Conservation (phyloP, 2,329 filamentous ascomycete species). For the Neoarthrinium moseri region DNA sequence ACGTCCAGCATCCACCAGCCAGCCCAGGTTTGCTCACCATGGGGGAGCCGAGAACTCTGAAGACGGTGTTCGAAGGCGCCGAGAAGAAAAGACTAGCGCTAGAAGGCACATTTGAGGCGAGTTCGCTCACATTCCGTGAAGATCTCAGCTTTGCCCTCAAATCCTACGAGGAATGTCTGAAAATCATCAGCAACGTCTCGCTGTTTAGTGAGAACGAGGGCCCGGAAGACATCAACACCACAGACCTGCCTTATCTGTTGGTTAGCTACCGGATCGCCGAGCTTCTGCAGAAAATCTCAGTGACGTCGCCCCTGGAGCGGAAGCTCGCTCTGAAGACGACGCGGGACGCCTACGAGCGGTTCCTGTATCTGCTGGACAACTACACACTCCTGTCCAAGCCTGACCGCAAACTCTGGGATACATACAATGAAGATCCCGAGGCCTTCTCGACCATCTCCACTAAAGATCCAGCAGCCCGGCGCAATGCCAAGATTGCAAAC, state of each 20-base stretch:
- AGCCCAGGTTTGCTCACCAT: too few relatives aligned
- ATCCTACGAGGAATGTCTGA: slow-evolving; percentile 71
- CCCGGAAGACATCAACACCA: slow-evolving; percentile 80
- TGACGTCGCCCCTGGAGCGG: slow-evolving; percentile 53
- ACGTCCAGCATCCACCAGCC: too few relatives aligned
- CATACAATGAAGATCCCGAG: slow-evolving; percentile 70
- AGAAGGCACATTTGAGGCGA: slow-evolving; percentile 63
- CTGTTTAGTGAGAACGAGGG: slow-evolving; percentile 91
- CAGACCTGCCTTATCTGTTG: slow-evolving; percentile 82
- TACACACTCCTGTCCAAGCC: slow-evolving; percentile 69
- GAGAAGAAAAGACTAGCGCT: slow-evolving; percentile 55
- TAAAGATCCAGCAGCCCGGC: slow-evolving; percentile 60
- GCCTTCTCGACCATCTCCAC: slow-evolving; percentile 70
- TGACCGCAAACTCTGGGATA: slow-evolving; percentile 69
- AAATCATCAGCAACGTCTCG: slow-evolving; percentile 67
- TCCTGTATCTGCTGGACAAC: slow-evolving; percentile 71
- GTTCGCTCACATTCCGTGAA: slow-evolving; percentile 50
- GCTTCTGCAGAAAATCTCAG: slow-evolving; percentile 67
- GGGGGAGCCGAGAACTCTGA: slow-evolving; percentile 48
- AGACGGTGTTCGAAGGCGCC: slow-evolving; percentile 47
- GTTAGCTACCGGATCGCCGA: slow-evolving; percentile 79
- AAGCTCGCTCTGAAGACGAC: slow-evolving; percentile 61
- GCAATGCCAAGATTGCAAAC: slow-evolving; percentile 81
- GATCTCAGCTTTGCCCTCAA: slow-evolving; percentile 66
- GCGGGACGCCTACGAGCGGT: slow-evolving; percentile 72